Conservation (phyloP, 2,329 filamentous ascomycete species). For the Drechslerella coelobrocha region DNA sequence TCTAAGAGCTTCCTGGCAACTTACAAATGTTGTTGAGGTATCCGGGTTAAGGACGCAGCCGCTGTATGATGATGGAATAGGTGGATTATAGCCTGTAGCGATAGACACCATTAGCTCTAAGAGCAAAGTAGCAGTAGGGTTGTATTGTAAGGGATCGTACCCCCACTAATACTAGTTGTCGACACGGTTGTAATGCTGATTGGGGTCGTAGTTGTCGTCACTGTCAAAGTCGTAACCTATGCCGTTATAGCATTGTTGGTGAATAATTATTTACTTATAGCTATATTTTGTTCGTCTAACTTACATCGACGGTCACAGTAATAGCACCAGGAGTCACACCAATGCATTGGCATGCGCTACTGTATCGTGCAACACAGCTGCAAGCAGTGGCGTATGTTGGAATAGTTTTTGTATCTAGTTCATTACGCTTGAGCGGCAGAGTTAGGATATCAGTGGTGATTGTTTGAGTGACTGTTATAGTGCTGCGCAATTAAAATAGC, state of each 20-base stretch:
- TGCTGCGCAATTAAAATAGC: not conserved
- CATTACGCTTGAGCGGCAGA: not conserved
- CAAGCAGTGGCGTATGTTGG: slow-evolving; percentile 9
- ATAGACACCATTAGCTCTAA: too few species aligned
- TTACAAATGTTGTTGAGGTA: too few species aligned
- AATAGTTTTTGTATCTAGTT: not conserved
- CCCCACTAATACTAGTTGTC: too few species aligned
- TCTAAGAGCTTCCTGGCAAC: too few species aligned
- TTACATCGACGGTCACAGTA: slow-evolving; percentile 8
- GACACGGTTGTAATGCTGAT: too few species aligned
- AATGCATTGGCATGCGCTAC: slow-evolving; percentile 5
- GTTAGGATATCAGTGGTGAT: not conserved
- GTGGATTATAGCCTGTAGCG: too few species aligned
- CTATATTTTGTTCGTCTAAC: slow-evolving; percentile 3
- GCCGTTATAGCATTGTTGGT: too few species aligned
- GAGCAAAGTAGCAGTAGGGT: too few species aligned
- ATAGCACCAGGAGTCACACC: slow-evolving; percentile 1
- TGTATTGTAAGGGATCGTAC: too few species aligned
- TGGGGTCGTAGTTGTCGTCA: slow-evolving; percentile 6
- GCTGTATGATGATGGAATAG: too few species aligned
- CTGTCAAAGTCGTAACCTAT: slow-evolving; percentile 7
- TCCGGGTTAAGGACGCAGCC: too few species aligned
- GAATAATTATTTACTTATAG: not conserved
- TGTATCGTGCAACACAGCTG: not conserved
- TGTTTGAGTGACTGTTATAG: slow-evolving; percentile 4